Evolutionary conservation across 176 grass and related monocot genomes (phyloP), one percentile per base, ranked within the genome.

Genomic region (Aegilops umbellulata): DNA sequence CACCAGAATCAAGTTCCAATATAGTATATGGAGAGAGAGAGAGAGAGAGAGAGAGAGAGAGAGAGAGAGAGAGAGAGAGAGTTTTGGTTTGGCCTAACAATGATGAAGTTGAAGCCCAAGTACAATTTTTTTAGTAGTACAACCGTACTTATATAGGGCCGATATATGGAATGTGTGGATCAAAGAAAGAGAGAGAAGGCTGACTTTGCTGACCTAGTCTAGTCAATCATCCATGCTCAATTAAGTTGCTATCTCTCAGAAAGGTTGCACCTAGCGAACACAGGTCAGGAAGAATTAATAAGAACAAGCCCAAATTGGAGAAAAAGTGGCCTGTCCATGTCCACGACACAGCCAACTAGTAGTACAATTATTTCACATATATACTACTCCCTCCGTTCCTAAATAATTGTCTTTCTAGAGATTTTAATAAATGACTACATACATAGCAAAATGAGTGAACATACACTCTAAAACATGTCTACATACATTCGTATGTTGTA

Each of bases 191-290:
- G 57, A 57, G 57, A 46, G 87, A 83, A 22, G 20, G n/a, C 78
- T 88, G 77, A 86, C 78, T 86, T 89, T 65, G 69, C 49, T 88
- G 92, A 93, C 94, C 67, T 23, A 82, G 87, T 96, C 94, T 71
- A 87, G 92, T 96, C 97, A 99, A 94, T 94, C 53, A 58, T 58
- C 53, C 78, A 89, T 90, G 77, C 70, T 95, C 84, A 78, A 42
- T 89, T 69, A 57, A 58, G 2, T 22, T 58, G 49, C 49, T 19
- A 53, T 7, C 64, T 82, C 29, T 84, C 70, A 42, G 74, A 89
- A 93, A 88, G 67, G 60, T 13, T 8, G 17, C 15, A 58, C 7
- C 53, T 22, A 64, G 73, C 49, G 74, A 90, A 85, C 86, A 57
- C 17, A 57, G 7, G 42, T 12, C 42, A 13, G 17, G 19, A 58